Evolutionary conservation across 805 yeast genomes (phyloP), one percentile per base, ranked within the genome.

Genomic region (Blastobotrys mokoenaii): DNA sequence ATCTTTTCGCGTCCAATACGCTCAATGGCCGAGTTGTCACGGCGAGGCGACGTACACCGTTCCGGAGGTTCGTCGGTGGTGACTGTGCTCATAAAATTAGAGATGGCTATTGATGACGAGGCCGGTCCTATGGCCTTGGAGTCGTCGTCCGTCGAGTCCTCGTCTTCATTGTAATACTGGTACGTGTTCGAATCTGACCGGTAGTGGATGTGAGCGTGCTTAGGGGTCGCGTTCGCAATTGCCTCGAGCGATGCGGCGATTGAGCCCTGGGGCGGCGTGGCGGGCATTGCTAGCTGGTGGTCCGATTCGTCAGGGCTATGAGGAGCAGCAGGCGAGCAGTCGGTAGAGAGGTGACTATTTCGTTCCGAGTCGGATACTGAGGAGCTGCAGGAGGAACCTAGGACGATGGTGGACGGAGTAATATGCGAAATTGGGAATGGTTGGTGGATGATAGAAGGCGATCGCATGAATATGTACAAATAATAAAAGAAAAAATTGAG

Each of bases 1-100:
- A 56, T 53, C 45, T 57, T 59, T 37, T 54, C 63, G 12, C 49
- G 44, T 38, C 60, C 60, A 16, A 54, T 53, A 30, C 46, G 47
- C 22, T 55, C 59, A 33, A 54, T 55, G 20, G 55, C 57, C 15
- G 36, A 34, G 33, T 50, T 52, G 40, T 56, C 60, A 4, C 59
- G 49, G 6, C 58, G 41, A 14, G 60, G 59, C 3, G 60, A 56
- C 4, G 53, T 50, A 39, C 56, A 50, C 17, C 59, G 49, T 37
- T 49, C 54, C 31, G 49, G 56, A 17, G 54, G 55, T 25, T 47
- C 52, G 27, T 44, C 46, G 40, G 39, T 32, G 14, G 44, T 46
- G 16, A 29, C 20, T 7, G 42, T 40, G 16, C 38, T 16, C 12
- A 10, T 34, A 10, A 14, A 10, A 10, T 7, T 14, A 4, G 22